Conservation (phyloP, 2,329 filamentous ascomycete genomes). For the Fusarium ramigenum region DNA sequence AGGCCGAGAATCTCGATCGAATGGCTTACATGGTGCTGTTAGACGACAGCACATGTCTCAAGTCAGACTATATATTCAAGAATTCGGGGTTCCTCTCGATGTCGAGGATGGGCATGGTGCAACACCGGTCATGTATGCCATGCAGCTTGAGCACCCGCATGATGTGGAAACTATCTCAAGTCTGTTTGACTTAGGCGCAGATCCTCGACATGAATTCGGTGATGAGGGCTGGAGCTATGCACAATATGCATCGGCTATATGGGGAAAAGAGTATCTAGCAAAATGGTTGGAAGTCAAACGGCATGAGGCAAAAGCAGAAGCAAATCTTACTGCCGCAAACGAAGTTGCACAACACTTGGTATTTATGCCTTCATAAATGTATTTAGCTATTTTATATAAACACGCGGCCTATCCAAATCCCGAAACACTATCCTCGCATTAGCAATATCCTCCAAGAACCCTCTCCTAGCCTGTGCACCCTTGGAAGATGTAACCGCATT, state of each 20-base stretch:
- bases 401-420: no score
- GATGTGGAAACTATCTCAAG: background rate
- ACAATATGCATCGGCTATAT: background rate
- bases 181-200: background rate
- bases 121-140: background rate
- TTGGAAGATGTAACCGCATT: no score
- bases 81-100: background rate
- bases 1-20: background rate
- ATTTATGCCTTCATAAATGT: no score
- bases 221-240: background rate
- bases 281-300: background rate
- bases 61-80: background rate
- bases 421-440: no score
- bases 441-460: no score
- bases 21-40: background rate
- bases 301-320: background rate
- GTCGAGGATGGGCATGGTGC: rapidly evolving
- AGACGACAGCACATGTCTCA: background rate
- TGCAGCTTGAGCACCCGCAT: background rate
- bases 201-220: background rate
- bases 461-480: no score
- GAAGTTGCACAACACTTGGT: background rate
- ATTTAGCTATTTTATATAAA: no score
- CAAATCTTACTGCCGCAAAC: background rate
- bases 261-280: background rate